A percentile compares a stretch with the other conserved stretches of the same genome.
phyloP scores from a whole-genome alignment of 2,329 filamentous ascomycete genomes.

The Hortaea sp. region DNA sequence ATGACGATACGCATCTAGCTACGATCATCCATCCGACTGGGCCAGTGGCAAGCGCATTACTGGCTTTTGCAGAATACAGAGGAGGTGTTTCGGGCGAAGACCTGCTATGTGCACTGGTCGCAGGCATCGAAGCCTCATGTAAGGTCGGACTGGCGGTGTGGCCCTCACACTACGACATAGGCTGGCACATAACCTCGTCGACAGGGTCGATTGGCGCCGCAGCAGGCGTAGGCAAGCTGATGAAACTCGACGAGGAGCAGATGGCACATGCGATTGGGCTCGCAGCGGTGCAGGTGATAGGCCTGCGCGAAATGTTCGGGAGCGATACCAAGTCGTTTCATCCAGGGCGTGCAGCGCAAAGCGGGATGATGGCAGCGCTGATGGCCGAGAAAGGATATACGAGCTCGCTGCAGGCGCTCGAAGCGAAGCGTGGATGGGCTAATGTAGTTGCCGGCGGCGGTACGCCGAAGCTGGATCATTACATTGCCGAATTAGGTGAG shows the following conservation, averaged over 20 bases:
- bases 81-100: slow-evolving; percentile 34
- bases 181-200: slow-evolving; percentile 47
- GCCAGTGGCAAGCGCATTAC: slow-evolving; percentile 40
- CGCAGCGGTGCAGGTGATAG: slow-evolving; percentile 44
- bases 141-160: slow-evolving; percentile 44
- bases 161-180: slow-evolving; percentile 45
- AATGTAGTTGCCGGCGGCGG: slow-evolving; percentile 37
- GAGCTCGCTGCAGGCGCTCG: slow-evolving; percentile 37
- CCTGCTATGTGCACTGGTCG: slow-evolving; percentile 42
- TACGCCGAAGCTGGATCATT: slow-evolving; percentile 30
- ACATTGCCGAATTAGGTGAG: slow-evolving; percentile 27
- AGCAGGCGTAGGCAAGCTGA: slow-evolving; percentile 40
- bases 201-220: slow-evolving; percentile 45
- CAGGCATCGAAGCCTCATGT: slow-evolving; percentile 44
- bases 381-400: slow-evolving; percentile 42
- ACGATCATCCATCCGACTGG: slow-evolving; percentile 48
- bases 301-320: slow-evolving; percentile 46
- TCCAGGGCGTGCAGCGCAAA: slow-evolving; percentile 43
- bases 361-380: slow-evolving; percentile 38
- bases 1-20: slow-evolving; percentile 47
- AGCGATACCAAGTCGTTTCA: slow-evolving; percentile 48
- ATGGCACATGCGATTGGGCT: slow-evolving; percentile 44
- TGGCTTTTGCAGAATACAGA: slow-evolving; percentile 38
- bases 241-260: slow-evolving; percentile 30
- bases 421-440: slow-evolving; percentile 45